phyloP scores from a whole-genome alignment of 495 filamentous ascomycete species.

The Lineolata rhizophorae region DNA sequence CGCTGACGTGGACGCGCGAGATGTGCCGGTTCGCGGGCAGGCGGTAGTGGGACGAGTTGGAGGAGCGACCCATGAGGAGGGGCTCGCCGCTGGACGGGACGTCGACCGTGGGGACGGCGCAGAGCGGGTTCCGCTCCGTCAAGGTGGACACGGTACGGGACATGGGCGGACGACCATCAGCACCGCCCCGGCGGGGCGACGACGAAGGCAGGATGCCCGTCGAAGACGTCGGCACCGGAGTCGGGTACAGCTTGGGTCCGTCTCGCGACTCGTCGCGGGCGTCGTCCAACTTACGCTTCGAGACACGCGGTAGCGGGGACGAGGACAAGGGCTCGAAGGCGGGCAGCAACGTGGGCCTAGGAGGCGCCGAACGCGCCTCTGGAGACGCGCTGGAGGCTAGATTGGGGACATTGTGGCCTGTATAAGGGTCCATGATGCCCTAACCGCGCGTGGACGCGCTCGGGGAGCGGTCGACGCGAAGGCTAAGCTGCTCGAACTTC shows the following conservation, averaged over 20 bases:
- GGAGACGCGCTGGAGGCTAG: no score
- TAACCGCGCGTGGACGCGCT: no score
- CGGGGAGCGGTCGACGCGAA: no score
- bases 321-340: slow-evolving; percentile 86
- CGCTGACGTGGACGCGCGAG: slow-evolving; percentile 80
- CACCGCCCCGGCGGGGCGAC: slow-evolving; percentile 24
- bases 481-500: no score
- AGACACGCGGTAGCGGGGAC: slow-evolving; percentile 48
- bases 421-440: no score
- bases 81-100: slow-evolving; percentile 67
- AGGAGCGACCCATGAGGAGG: slow-evolving; percentile 73
- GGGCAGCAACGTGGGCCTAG: slow-evolving; percentile 48
- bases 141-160: slow-evolving; percentile 41
- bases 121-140: slow-evolving; percentile 69
- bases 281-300: slow-evolving; percentile 19
- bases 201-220: slow-evolving; percentile 83
- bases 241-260: slow-evolving; percentile 60
- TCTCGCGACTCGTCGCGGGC: slow-evolving; percentile 40
- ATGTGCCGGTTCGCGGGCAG: slow-evolving; percentile 78
- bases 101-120: slow-evolving; percentile 54
- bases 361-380: no score
- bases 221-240: slow-evolving; percentile 80
- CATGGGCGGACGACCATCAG: slow-evolving; percentile 29
- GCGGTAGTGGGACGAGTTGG: slow-evolving; percentile 78
- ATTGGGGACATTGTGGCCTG: no score